Percentiles rank a stretch among this genome's conserved stretches.
phyloP scores from a whole-genome alignment of 2,329 filamentous ascomycete genomes.

The Xylariaceae sp. region DNA sequence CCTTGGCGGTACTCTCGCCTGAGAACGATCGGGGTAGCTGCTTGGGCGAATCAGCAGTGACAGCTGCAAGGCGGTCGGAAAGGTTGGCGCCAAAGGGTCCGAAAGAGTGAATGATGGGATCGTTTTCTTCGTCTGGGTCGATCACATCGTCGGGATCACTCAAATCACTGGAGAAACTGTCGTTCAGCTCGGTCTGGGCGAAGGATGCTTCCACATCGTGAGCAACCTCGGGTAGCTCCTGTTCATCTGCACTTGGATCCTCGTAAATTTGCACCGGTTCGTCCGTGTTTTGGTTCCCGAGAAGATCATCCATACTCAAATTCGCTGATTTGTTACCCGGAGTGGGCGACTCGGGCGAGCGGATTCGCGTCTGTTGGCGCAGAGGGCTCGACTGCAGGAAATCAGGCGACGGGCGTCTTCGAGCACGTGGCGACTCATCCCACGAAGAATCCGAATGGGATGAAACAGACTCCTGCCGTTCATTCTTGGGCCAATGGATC shows the following conservation, averaged over 20 bases:
- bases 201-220: conserved; percentile 37
- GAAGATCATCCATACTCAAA: conserved; percentile 43
- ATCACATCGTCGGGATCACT: conserved; percentile 66
- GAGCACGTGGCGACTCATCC: conserved; percentile 59
- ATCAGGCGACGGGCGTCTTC: conserved; percentile 27
- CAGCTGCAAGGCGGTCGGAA: conserved; percentile 75
- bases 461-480: conserved; percentile 45
- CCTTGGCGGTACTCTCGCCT: conserved; percentile 21
- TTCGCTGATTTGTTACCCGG: conserved; percentile 45
- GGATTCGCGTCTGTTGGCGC: conserved; percentile 55
- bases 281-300: conserved; percentile 38
- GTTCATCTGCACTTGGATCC: conserved; percentile 60
- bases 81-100: conserved; percentile 86
- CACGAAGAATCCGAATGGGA: conserved; percentile 67
- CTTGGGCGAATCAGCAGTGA: conserved; percentile 66
- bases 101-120: conserved; percentile 88
- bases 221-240: conserved; percentile 38
- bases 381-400: conserved; percentile 61
- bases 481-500: conserved; percentile 76
- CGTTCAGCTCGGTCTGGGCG: conserved; percentile 50
- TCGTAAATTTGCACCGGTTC: conserved; percentile 69
- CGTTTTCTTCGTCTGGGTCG: conserved; percentile 88
- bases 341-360: conserved; percentile 71
- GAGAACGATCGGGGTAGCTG: conserved; percentile 27
- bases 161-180: conserved; percentile 57